Percentiles rank a stretch among this genome's conserved stretches.
Evolutionary conservation across 306 rosid species (phyloP).

Genomic region (Malus domestica): DNA sequence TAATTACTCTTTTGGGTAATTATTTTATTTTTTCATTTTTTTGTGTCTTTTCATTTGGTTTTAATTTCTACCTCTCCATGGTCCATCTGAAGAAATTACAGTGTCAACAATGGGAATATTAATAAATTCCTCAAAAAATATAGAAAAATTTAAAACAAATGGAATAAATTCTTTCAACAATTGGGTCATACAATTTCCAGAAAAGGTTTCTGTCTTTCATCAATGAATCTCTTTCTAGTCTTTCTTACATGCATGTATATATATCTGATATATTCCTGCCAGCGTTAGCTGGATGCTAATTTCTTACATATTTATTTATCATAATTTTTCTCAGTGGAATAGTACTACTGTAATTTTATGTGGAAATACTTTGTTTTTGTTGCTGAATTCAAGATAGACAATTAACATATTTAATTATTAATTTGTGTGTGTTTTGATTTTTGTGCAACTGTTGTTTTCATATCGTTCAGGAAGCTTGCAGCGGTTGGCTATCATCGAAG

Average conservation of each 20-base stretch:
- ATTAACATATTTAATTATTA: background rate
- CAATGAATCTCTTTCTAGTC: conserved; percentile 3
- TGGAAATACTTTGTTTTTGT: conserved; percentile 16
- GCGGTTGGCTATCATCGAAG: conserved; percentile 77
- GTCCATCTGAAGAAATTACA: background rate
- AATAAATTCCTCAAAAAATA: background rate
- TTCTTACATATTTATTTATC: background rate
- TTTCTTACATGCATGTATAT: background rate
- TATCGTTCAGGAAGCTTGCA: conserved; percentile 65
- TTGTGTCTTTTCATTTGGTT: background rate
- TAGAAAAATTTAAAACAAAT: background rate
- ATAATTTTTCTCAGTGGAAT: background rate
- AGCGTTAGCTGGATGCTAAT: background rate
- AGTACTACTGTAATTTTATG: background rate
- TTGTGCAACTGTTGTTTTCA: background rate
- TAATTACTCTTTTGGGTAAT: conserved; percentile 3
- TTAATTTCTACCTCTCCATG: background rate
- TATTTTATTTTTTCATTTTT: background rate
- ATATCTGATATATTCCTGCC: background rate
- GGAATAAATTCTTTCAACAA: conserved; percentile 8
- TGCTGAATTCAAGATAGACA: conserved; percentile 22
- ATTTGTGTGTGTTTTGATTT: background rate
- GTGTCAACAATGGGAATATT: background rate
- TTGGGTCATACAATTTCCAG: background rate
- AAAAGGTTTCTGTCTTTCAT: background rate